Conservation (phyloP, 257 asterid species). For the Cordia subcordata region DNA sequence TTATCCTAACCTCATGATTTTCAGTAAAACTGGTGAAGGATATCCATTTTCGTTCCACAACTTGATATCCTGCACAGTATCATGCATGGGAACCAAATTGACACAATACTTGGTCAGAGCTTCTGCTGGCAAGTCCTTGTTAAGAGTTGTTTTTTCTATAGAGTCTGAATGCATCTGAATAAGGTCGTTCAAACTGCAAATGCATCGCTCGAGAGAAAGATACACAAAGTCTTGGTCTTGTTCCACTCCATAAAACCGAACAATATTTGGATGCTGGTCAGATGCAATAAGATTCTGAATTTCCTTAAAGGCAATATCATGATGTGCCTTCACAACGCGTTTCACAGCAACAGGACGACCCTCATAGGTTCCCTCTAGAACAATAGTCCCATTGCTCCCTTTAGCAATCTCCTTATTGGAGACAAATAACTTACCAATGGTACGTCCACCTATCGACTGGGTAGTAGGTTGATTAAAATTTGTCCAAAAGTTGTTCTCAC, state of each 20-base stretch:
- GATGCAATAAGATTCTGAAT: constrained; percentile 86
- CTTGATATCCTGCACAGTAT: constrained; percentile 29
- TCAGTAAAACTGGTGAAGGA: constrained; percentile 71
- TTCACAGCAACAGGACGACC: constrained; percentile 92
- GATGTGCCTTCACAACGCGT: constrained; percentile 83
- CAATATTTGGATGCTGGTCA: constrained; percentile 84
- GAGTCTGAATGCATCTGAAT: constrained; percentile 46
- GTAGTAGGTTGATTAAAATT: constrained; percentile 42
- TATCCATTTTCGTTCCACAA: constrained; percentile 62
- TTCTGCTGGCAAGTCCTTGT: constrained; percentile 33
- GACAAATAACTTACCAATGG: constrained; percentile 72
- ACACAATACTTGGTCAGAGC: constrained; percentile 29
- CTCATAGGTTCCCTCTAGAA: constrained; percentile 83
- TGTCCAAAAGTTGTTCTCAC: constrained; percentile 38
- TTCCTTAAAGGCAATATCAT: constrained; percentile 82
- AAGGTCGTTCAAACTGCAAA: constrained; percentile 84
- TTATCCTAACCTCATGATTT: constrained; percentile 63
- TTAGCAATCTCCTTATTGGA: constrained; percentile 72
- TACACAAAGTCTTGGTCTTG: constrained; percentile 91
- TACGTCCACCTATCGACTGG: constrained; percentile 46
- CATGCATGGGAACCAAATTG: constrained; percentile 37
- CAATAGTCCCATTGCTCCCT: constrained; percentile 93
- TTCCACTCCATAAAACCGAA: constrained; percentile 88
- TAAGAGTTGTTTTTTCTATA: constrained; percentile 23
- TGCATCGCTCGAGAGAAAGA: constrained; percentile 83